Conservation (phyloP, 805 yeast species). For the Torulaspora indica region DNA sequence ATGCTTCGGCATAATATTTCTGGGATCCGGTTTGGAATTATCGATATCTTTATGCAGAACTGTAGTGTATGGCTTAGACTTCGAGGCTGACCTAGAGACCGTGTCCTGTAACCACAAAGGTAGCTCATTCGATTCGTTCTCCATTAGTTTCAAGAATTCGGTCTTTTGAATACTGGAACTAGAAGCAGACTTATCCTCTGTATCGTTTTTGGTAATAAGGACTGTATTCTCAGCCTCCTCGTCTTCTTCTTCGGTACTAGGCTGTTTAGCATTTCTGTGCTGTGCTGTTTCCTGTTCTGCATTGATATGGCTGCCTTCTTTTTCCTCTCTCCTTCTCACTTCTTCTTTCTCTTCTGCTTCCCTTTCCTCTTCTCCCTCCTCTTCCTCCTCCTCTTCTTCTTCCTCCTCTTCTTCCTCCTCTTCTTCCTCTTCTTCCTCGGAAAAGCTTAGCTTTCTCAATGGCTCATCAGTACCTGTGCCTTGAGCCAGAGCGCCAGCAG, state of each 20-base stretch:
- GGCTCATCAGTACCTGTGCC: conserved; percentile 14
- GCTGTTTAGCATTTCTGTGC: not conserved
- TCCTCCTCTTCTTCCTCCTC: conserved; percentile 14
- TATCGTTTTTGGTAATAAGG: conserved; percentile 10
- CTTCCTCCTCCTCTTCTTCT: conserved; percentile 7
- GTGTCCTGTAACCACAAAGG: conserved; percentile 20
- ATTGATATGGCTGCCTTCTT: not conserved
- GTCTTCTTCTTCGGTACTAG: conserved; percentile 3
- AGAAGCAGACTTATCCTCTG: conserved; percentile 9
- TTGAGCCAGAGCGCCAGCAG: conserved; percentile 2
- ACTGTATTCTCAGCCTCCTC: conserved; percentile 21
- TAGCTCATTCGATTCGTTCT: conserved; percentile 21
- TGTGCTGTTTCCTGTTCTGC: not conserved
- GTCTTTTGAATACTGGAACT: conserved; percentile 29
- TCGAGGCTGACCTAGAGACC: conserved; percentile 8
- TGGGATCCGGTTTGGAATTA: conserved; percentile 31
- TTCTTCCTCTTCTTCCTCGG: conserved; percentile 24
- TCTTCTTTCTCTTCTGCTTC: conserved; percentile 15
- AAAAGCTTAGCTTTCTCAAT: conserved; percentile 22
- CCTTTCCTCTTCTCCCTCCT: conserved; percentile 19
- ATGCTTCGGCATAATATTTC: conserved; percentile 30
- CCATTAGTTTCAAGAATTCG: conserved; percentile 28
- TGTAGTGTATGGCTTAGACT: conserved; percentile 30
- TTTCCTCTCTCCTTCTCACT: conserved; percentile 4
- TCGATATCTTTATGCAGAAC: conserved; percentile 30